Evolutionary conservation across 169 alveolate genomes (phyloP).

Genomic region (Theileria sp.): DNA sequence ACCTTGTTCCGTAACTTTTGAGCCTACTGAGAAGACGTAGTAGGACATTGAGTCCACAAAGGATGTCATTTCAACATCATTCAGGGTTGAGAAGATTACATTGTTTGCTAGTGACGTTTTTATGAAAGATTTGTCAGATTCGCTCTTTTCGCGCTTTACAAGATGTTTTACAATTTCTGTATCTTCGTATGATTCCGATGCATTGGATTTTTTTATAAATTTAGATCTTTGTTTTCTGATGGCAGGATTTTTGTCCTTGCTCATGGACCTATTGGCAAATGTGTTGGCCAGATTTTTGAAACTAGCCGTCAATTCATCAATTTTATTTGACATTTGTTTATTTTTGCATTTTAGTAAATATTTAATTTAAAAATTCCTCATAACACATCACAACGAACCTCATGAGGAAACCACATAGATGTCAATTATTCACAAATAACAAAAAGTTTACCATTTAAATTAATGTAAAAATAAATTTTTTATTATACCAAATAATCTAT

Average conservation of each 20-base stretch:
- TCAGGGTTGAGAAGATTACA: constrained; percentile 81
- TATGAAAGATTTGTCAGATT: constrained; percentile 77
- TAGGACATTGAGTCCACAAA: constrained; percentile 84
- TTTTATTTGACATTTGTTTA: constrained; percentile 29
- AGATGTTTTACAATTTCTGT: constrained; percentile 55
- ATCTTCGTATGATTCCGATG: constrained; percentile 40
- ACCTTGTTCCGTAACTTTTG: constrained; percentile 84
- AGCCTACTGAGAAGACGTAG: constrained; percentile 80
- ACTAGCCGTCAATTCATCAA: constrained; percentile 18
- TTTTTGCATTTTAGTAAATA: constrained; percentile 3
- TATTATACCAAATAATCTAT: background rate
- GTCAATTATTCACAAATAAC: background rate
- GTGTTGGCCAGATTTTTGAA: constrained; percentile 9
- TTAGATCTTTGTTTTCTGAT: constrained; percentile 29
- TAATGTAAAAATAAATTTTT: background rate
- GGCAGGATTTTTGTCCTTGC: constrained; percentile 10
- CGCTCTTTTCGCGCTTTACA: constrained; percentile 72
- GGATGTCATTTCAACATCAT: constrained; percentile 85
- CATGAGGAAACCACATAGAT: background rate
- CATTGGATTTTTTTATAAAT: constrained; percentile 12
- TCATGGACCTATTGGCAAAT: background rate
- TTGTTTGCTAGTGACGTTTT: constrained; percentile 78
- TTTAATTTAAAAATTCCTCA: background rate
- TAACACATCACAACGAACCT: background rate
- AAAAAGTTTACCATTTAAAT: background rate